Conservation (phyloP, 331 rosid genomes). For the Saraca asoca region DNA sequence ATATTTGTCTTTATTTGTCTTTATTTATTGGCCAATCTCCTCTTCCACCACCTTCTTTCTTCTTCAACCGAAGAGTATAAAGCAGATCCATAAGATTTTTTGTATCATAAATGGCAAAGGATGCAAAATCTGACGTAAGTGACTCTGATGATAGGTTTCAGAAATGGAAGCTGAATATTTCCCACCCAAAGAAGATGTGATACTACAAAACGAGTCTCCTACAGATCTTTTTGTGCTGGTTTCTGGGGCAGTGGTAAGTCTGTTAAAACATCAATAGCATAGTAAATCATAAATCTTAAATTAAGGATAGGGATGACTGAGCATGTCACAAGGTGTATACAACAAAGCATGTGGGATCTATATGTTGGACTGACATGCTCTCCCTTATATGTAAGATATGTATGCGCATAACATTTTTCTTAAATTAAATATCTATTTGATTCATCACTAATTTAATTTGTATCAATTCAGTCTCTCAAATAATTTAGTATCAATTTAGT, state of each 20-base stretch:
- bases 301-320: too few species aligned
- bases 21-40: too few species aligned
- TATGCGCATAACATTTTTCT: too few species aligned
- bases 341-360: too few species aligned
- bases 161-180: slow-evolving; percentile 83
- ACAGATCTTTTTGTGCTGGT: slow-evolving; percentile 69
- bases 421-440: too few species aligned
- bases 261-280: slow-evolving; percentile 1
- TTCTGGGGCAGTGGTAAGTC: slow-evolving; percentile 67
- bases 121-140: slow-evolving; percentile 21
- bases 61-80: too few species aligned
- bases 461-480: too few species aligned
- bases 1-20: not conserved
- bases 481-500: too few species aligned
- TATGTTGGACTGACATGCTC: too few species aligned
- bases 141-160: slow-evolving; percentile 50
- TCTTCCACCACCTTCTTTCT: slow-evolving; percentile 3
- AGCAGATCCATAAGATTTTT: not conserved
- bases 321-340: too few species aligned
- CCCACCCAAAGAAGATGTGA: slow-evolving; percentile 81
- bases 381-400: too few species aligned
- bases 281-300: slow-evolving; percentile 4
- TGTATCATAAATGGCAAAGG: slow-evolving; percentile 3
- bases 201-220: slow-evolving; percentile 75
- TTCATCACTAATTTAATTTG: too few species aligned